Percentiles rank a stretch among this genome's conserved stretches.
Conservation (phyloP, 2,329 filamentous ascomycete species). For the Ophiocordyceps polyrhachis-furcata region DNA sequence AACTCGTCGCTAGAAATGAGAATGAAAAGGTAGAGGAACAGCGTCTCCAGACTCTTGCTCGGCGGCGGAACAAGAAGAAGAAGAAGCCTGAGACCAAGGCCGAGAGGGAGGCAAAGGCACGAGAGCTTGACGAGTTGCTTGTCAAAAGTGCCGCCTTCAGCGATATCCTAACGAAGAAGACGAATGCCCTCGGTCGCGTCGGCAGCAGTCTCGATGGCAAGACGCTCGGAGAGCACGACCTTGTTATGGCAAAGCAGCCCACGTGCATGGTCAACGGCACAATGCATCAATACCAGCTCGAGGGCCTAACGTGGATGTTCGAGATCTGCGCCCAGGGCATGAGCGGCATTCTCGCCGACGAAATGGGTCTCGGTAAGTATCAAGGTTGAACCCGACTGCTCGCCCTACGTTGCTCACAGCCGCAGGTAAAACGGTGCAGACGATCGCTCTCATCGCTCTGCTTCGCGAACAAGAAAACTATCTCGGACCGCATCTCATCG, state of each 20-base stretch:
- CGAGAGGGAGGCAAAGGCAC: constrained; percentile 38
- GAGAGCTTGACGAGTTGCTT: constrained; percentile 39
- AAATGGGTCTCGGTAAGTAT: constrained; percentile 60
- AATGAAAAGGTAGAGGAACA: constrained; percentile 32
- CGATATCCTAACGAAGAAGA: constrained; percentile 45
- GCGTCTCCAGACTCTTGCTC: constrained; percentile 15
- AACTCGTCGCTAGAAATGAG: constrained; percentile 14
- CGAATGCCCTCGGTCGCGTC: constrained; percentile 40
- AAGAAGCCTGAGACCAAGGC: constrained; percentile 32
- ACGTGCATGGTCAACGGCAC: constrained; percentile 67
- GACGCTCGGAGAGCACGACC: constrained; percentile 41
- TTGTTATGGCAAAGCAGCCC: constrained; percentile 72
- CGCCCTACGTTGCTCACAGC: neutral
- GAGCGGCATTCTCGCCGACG: constrained; percentile 80
- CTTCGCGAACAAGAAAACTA: constrained; percentile 74
- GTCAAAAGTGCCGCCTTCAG: constrained; percentile 41
- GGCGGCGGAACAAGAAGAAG: constrained; percentile 27
- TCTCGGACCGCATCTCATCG: constrained; percentile 71
- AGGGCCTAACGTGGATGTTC: constrained; percentile 90
- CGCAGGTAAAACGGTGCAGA: constrained; percentile 74
- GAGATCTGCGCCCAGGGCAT: constrained; percentile 65
- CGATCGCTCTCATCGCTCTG: constrained; percentile 72
- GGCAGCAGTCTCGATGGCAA: constrained; percentile 42
- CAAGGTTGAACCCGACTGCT: constrained; percentile 1
- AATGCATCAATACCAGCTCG: constrained; percentile 88